Percentiles rank a stretch among this genome's conserved stretches.
phyloP scores from a whole-genome alignment of 2,329 filamentous ascomycete species.

The Fusarium irregulare region DNA sequence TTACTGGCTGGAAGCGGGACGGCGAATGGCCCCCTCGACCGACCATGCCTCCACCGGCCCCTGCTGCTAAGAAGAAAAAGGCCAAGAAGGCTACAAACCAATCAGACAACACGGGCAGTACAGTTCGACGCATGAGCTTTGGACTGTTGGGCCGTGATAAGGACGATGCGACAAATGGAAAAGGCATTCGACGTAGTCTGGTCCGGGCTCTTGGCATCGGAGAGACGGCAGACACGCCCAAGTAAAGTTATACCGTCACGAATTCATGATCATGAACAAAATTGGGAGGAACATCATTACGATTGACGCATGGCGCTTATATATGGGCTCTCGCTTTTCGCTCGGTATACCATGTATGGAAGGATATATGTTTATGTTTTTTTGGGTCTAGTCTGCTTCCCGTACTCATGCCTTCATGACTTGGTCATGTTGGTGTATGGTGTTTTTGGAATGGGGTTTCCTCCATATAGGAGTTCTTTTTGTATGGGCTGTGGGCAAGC shows the following conservation, averaged over 20 bases:
- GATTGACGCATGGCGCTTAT: conserved; percentile 32
- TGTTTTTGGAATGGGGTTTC: conserved; percentile 23
- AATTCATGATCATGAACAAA: conserved; percentile 38
- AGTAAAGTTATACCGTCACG: conserved; percentile 18
- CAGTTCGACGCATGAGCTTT: conserved; percentile 59
- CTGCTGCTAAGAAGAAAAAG: conserved; percentile 56
- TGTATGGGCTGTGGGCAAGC: conserved; percentile 21
- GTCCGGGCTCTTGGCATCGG: conserved; percentile 60
- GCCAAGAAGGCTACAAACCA: conserved; percentile 41
- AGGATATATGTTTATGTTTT: conserved; percentile 10
- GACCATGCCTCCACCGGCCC: conserved; percentile 55
- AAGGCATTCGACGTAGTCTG: conserved; percentile 59
- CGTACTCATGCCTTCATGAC: neutral
- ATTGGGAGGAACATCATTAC: conserved; percentile 23
- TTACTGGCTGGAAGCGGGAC: conserved; percentile 91
- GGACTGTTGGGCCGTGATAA: conserved; percentile 58
- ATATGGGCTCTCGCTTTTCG: conserved; percentile 20
- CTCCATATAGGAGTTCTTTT: conserved; percentile 10
- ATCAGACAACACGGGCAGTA: conserved; percentile 45
- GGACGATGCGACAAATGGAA: conserved; percentile 51
- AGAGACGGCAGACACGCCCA: conserved; percentile 36
- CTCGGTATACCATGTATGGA: conserved; percentile 14
- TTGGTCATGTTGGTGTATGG: conserved; percentile 9
- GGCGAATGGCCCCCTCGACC: conserved; percentile 84
- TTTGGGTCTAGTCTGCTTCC: conserved; percentile 14